These are phyloP conservation scores for Linanthus parryae DNA, from an alignment of 148 eudicot species.

Conservation along the genomic window DNA sequence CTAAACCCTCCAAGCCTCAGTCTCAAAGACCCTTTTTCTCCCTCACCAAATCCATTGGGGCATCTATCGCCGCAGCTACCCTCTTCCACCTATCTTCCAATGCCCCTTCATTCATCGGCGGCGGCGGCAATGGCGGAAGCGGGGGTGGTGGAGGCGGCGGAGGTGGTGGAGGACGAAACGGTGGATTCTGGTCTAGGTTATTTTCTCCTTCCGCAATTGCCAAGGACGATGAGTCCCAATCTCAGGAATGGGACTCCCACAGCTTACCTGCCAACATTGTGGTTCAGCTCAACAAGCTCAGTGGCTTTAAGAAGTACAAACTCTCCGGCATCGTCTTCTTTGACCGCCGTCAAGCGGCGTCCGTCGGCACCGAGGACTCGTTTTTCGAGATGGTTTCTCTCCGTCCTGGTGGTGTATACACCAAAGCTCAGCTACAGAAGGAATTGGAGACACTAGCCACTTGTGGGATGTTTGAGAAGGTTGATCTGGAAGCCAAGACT, in stretches of 20 bases:
- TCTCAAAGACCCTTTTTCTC: constrained; percentile 1
- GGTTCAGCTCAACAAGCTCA: constrained; percentile 52
- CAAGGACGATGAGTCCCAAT: constrained; percentile 38
- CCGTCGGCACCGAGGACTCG: constrained; percentile 65
- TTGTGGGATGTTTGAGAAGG: constrained; percentile 84
- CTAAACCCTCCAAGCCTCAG: constrained; percentile 4
- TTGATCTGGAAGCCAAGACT: constrained; percentile 70
- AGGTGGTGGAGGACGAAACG: constrained; percentile 30
- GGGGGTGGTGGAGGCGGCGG: constrained; percentile 28
- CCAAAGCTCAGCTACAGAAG: constrained; percentile 69
- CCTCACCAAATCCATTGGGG: constrained; percentile 25
- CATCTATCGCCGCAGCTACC: constrained; percentile 29
- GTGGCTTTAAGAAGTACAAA: constrained; percentile 70
- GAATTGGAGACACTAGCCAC: constrained; percentile 69
- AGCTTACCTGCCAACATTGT: constrained; percentile 64
- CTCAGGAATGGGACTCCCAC: constrained; percentile 59
- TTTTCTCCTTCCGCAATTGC: constrained; percentile 44
- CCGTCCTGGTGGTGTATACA: constrained; percentile 62
- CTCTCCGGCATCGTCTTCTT: constrained; percentile 59
- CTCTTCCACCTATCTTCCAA: constrained; percentile 25
- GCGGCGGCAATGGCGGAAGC: constrained; percentile 20
- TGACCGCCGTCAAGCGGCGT: constrained; percentile 29
- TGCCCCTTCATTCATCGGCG: constrained; percentile 17
- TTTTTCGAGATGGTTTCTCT: constrained; percentile 78
- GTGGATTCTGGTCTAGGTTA: constrained; percentile 42